phyloP scores from a whole-genome alignment of 768 basidiomycete genomes.

The Hemileccinum impolitum region DNA sequence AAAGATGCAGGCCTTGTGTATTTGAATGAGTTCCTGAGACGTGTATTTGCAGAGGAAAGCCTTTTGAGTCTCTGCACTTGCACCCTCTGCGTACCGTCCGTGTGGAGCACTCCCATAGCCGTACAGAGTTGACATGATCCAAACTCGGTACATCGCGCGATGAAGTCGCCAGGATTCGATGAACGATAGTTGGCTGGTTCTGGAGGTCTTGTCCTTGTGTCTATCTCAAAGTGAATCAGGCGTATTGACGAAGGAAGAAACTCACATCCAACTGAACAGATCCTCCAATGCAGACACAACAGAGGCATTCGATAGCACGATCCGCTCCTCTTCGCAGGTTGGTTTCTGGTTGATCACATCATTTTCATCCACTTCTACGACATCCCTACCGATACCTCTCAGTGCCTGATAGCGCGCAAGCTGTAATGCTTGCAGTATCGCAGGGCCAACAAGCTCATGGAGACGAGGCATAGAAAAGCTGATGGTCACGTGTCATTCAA shows the following conservation, averaged over 20 bases:
- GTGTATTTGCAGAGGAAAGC: slow-evolving; percentile 15
- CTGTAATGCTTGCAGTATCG: no score
- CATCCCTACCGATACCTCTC: neutral
- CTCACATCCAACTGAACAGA: slow-evolving; percentile 16
- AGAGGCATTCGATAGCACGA: slow-evolving; percentile 4
- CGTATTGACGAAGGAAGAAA: neutral
- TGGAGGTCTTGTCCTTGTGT: slow-evolving; percentile 10
- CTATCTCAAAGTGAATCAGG: slow-evolving; percentile 2
- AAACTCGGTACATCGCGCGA: slow-evolving; percentile 13
- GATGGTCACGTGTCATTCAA: no score
- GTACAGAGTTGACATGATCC: slow-evolving; percentile 7
- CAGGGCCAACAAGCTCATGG: no score
- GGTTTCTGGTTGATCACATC: slow-evolving; percentile 12
- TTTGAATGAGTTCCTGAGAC: slow-evolving; percentile 17
- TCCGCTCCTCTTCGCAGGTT: slow-evolving; percentile 13
- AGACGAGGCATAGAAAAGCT: no score
- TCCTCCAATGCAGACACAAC: slow-evolving; percentile 16
- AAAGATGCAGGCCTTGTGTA: slow-evolving; percentile 9
- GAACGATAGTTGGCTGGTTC: slow-evolving; percentile 9
- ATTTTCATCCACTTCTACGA: slow-evolving; percentile 4
- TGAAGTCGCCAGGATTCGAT: slow-evolving; percentile 15
- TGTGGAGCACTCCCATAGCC: neutral
- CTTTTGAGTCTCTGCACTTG: slow-evolving; percentile 1
- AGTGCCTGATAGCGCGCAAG: no score
- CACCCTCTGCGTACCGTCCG: neutral